Evolutionary conservation across 2,329 filamentous ascomycete species (phyloP).

Genomic region (Aspergillus awamori): DNA sequence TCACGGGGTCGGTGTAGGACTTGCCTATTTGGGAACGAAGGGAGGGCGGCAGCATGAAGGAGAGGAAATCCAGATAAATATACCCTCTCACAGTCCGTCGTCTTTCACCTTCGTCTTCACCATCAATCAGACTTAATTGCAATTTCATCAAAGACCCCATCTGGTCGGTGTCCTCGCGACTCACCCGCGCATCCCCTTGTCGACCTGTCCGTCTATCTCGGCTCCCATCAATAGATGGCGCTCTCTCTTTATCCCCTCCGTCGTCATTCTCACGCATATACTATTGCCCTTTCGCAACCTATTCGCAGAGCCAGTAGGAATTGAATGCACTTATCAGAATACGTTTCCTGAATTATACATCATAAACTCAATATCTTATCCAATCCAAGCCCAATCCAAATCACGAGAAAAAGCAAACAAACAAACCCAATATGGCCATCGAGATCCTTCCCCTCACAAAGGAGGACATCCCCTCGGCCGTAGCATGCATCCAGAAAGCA

Average conservation of each 20-base stretch:
- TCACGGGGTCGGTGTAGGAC: conserved; percentile 9
- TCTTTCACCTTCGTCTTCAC: not conserved
- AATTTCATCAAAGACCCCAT: not conserved
- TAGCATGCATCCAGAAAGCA: conserved; percentile 67
- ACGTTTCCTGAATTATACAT: not conserved
- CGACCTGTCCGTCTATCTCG: conserved; percentile 10
- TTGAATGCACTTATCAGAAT: conserved; percentile 18
- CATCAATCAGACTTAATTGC: not conserved
- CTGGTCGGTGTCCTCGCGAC: not conserved
- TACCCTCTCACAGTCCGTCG: not conserved
- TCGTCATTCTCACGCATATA: conserved; percentile 36
- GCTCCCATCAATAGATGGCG: conserved; percentile 33
- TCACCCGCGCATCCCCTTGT: not conserved
- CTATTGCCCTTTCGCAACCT: conserved; percentile 37
- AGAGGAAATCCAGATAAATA: not conserved
- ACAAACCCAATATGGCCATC: conserved; percentile 50
- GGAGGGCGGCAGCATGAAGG: not conserved
- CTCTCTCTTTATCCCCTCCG: conserved; percentile 35
- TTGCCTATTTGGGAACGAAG: conserved; percentile 3
- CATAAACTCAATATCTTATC: not conserved
- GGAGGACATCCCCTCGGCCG: conserved; percentile 64
- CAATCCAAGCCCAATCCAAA: conserved; percentile 7
- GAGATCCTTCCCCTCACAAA: conserved; percentile 59
- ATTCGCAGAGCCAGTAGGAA: conserved; percentile 36
- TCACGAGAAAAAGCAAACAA: not conserved